phyloP scores from a whole-genome alignment of 352 stramenopile genomes.

The Globisporangium viniferum region DNA sequence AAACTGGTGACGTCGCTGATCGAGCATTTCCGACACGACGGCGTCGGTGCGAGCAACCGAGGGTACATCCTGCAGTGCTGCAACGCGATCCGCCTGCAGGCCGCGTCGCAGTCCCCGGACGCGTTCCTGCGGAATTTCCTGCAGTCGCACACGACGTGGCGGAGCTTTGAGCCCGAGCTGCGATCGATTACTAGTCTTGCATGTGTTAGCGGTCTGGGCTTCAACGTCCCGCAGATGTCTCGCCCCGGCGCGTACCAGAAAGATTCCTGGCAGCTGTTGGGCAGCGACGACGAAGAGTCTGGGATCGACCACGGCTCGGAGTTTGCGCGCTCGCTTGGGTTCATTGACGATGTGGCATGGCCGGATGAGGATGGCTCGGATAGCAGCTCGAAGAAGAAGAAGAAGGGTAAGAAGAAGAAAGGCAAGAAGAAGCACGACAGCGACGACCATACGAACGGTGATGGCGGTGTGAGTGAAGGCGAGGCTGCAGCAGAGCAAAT shows the following conservation, averaged over 20 bases:
- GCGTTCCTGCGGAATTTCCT: constrained; percentile 89
- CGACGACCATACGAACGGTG: constrained; percentile 10
- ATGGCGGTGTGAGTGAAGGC: not conserved
- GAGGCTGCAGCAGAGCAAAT: constrained; percentile 14
- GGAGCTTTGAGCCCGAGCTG: constrained; percentile 68
- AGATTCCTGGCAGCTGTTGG: constrained; percentile 61
- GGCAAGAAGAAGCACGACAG: constrained; percentile 19
- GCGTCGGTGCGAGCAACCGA: constrained; percentile 69
- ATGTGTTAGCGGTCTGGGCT: constrained; percentile 67
- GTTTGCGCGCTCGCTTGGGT: constrained; percentile 74
- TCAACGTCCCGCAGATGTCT: constrained; percentile 68
- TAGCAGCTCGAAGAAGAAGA: constrained; percentile 72
- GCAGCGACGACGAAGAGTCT: constrained; percentile 34
- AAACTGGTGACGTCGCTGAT: constrained; percentile 83
- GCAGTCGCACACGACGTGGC: constrained; percentile 85
- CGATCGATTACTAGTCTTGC: constrained; percentile 46
- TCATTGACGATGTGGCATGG: constrained; percentile 84
- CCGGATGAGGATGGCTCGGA: constrained; percentile 54
- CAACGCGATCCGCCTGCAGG: constrained; percentile 87
- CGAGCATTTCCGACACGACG: constrained; percentile 73
- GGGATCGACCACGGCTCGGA: constrained; percentile 84
- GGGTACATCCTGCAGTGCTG: constrained; percentile 88
- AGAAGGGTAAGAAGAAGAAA: constrained; percentile 61
- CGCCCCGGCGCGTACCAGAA: constrained; percentile 51
- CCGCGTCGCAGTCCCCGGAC: constrained; percentile 82